A percentile compares a stretch with the other conserved stretches of the same genome.
Evolutionary conservation across 495 filamentous ascomycete species (phyloP).

Genomic region (Staphylotrichum tortipilum): DNA sequence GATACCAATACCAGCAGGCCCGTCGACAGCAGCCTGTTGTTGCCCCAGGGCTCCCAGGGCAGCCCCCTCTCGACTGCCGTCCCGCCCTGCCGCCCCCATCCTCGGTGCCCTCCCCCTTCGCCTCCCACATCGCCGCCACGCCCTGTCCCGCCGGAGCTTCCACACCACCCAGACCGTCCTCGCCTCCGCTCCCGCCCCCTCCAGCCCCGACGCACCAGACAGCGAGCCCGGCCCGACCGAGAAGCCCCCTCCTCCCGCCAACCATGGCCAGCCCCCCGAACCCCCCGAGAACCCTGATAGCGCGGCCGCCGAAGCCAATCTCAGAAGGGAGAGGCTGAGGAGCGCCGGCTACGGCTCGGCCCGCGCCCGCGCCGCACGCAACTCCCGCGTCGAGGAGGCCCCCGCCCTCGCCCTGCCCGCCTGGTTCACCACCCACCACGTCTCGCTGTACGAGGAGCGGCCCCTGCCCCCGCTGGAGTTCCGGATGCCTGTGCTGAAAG

Average conservation of each 20-base stretch:
- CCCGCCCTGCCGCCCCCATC: neutral
- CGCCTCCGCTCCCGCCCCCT: constrained; percentile 7
- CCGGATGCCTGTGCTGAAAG: constrained; percentile 10
- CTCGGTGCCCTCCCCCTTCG: neutral
- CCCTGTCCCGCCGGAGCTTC: constrained; percentile 2
- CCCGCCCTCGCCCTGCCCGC: constrained; percentile 36
- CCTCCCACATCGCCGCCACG: neutral
- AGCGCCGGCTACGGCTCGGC: constrained; percentile 27
- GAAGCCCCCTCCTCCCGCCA: neutral
- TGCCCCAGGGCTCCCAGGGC: too few species aligned
- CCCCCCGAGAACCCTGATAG: neutral
- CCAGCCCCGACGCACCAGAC: constrained; percentile 10
- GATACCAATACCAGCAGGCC: too few species aligned
- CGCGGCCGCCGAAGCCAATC: constrained; percentile 1
- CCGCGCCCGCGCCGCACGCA: constrained; percentile 29
- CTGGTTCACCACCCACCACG: constrained; percentile 31
- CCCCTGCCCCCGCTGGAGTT: constrained; percentile 5
- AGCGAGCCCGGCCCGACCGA: too few species aligned
- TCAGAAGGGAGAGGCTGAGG: constrained; percentile 11
- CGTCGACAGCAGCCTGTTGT: too few species aligned
- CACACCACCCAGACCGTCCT: constrained; percentile 18
- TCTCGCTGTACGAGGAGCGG: constrained; percentile 22
- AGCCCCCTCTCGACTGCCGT: too few species aligned
- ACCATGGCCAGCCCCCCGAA: constrained; percentile 1
- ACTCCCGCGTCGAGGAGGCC: constrained; percentile 31